These are phyloP conservation scores for Ascomycota sp. DNA, from an alignment of 2,329 filamentous ascomycete species.

Conservation along the genomic window DNA sequence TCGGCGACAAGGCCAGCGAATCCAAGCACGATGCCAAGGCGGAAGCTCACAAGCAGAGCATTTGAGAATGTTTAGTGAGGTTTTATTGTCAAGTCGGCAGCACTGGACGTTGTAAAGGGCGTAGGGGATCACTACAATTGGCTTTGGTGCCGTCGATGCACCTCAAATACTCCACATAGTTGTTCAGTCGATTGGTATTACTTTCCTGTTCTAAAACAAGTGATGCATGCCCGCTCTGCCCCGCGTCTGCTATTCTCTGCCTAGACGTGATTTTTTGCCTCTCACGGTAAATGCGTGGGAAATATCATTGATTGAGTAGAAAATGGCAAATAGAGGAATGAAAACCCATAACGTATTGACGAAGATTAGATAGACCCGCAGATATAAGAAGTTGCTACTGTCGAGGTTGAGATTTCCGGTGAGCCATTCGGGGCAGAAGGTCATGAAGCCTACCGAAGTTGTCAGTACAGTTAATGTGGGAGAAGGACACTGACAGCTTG, in stretches of 20 bases:
- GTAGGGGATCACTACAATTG: not conserved
- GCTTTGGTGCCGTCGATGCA: not conserved
- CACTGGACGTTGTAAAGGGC: not conserved
- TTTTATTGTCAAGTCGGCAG: not conserved
- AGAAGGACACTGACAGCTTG: too few relatives aligned
- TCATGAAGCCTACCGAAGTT: constrained; percentile 37
- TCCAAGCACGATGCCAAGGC: constrained; percentile 17
- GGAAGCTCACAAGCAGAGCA: constrained; percentile 20
- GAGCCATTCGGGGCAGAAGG: constrained; percentile 50
- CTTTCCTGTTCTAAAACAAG: not conserved
- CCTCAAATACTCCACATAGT: not conserved
- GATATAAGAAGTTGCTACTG: constrained; percentile 45
- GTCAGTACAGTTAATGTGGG: too few relatives aligned
- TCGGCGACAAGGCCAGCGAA: constrained; percentile 25
- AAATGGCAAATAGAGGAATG: constrained; percentile 38
- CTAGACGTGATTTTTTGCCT: constrained; percentile 12
- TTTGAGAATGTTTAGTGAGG: constrained; percentile 7
- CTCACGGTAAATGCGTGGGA: constrained; percentile 24
- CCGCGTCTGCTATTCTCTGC: not conserved
- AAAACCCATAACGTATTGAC: constrained; percentile 51
- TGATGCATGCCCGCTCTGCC: not conserved
- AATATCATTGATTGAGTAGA: constrained; percentile 33
- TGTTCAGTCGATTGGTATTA: not conserved
- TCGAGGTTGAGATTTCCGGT: constrained; percentile 41
- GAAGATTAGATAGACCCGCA: constrained; percentile 47